phyloP scores from a whole-genome alignment of 176 grass and related monocot species.

The Chrysopogon serrulatus region DNA sequence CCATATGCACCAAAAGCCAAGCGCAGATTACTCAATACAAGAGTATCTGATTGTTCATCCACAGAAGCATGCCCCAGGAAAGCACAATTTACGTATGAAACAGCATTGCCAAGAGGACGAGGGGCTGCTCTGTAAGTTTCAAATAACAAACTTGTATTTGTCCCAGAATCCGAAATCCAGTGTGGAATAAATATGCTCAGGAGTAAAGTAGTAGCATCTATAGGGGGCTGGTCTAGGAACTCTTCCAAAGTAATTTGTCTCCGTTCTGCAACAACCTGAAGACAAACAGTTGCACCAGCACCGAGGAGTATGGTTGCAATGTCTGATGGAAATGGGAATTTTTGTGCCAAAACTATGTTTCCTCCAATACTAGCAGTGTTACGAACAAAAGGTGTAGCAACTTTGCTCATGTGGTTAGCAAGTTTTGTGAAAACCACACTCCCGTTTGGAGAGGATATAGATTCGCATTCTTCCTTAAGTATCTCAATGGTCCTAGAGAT shows the following conservation, averaged over 20 bases:
- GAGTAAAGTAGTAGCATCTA: conserved; percentile 40
- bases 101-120: conserved; percentile 70
- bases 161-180: conserved; percentile 20
- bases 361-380: conserved; percentile 79
- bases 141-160: conserved; percentile 28
- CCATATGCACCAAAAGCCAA: conserved; percentile 75
- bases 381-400: conserved; percentile 63
- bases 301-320: conserved; percentile 77
- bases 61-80: conserved; percentile 40
- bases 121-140: conserved; percentile 64
- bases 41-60: conserved; percentile 28
- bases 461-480: conserved; percentile 26
- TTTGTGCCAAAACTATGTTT: conserved; percentile 75
- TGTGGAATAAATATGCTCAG: conserved; percentile 65
- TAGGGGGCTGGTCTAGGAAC: conserved; percentile 51
- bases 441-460: background rate
- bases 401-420: conserved; percentile 75
- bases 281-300: conserved; percentile 39
- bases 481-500: conserved; percentile 51
- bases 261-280: conserved; percentile 39
- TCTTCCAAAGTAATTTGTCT: conserved; percentile 59
- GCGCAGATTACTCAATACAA: conserved; percentile 36
- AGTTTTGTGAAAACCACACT: conserved; percentile 54
- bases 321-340: conserved; percentile 56
- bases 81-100: conserved; percentile 66